phyloP scores from a whole-genome alignment of 768 basidiomycete species.

The Leccinellum albellum region DNA sequence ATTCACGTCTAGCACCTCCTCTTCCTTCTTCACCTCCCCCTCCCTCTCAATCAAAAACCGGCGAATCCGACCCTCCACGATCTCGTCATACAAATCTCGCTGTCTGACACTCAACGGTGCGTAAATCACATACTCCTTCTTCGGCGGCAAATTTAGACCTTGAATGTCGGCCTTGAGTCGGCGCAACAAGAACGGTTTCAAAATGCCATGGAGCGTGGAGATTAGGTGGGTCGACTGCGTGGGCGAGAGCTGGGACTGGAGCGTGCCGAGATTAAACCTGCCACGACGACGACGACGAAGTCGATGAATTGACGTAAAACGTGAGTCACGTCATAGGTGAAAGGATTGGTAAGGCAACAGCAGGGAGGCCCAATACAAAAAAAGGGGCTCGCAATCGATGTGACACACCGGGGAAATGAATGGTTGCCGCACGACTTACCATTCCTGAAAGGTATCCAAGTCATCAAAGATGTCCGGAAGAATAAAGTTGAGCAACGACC shows the following conservation, averaged over 20 bases:
- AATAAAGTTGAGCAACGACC: slow-evolving; percentile 94
- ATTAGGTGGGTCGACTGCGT: slow-evolving; percentile 66
- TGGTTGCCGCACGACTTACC: slow-evolving; percentile 42
- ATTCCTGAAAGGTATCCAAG: slow-evolving; percentile 84
- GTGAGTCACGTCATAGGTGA: neutral
- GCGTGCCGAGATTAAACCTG: slow-evolving; percentile 71
- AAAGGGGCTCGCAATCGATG: neutral
- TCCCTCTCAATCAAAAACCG: slow-evolving; percentile 49
- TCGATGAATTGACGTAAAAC: neutral
- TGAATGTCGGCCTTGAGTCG: slow-evolving; percentile 89
- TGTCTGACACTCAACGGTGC: slow-evolving; percentile 83
- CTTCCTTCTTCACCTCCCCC: slow-evolving; percentile 21
- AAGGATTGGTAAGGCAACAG: neutral
- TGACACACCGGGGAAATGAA: neutral
- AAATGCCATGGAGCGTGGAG: slow-evolving; percentile 77
- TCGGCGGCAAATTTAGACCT: slow-evolving; percentile 67
- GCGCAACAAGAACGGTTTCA: slow-evolving; percentile 92
- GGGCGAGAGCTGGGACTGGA: slow-evolving; percentile 53
- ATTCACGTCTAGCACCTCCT: slow-evolving; percentile 26
- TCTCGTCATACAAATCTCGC: slow-evolving; percentile 78
- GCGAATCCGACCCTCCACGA: slow-evolving; percentile 69
- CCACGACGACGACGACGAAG: neutral
- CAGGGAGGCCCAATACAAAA: neutral
- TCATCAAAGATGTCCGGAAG: slow-evolving; percentile 92
- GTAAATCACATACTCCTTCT: slow-evolving; percentile 93